Base-by-base conservation (phyloP, 805 yeast species). In the Lipomyces yamadae region DNA sequence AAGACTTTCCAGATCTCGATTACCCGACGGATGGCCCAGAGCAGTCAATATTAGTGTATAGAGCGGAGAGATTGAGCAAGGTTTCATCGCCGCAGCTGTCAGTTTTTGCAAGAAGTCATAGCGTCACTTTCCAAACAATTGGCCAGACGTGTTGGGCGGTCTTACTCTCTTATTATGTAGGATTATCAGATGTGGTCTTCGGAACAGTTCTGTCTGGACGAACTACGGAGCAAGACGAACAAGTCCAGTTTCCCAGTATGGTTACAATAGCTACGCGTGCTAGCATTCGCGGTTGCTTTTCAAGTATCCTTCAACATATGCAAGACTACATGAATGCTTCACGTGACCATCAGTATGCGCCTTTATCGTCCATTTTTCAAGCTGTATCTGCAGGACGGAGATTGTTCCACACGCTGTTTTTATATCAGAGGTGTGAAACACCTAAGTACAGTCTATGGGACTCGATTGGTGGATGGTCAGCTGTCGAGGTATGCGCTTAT, bases 141-240 rank as follows among this genome's bases (percentile, higher is more conserved):
- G 67, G 67, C 2, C 70, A 62, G 42, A 42, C 58, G 13, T 69
- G 65, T 34, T 69, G 66, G 66, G 65, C 63, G 11, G 56, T 63
- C 35, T 37, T 68, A 42, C 64, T 66, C 13, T 70, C 72, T 11
- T 32, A 24, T 11, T 70, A 63, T 33, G 53, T 63, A 30, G 65
- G 64, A 8, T 29, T 29, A 13, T n/a, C 13, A 1, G 71, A 70
- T 29, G 68, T 69, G 10, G 64, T 64, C 7, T 72, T 73, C 39
- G 72, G 72, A n/a, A 64, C 73, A 10, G 72, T 71, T 13, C 32
- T 67, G 7, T 62, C 73, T 15, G 74, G 73, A 11, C 64, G 75
- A 33, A 39, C 32, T 7, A 61, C 67, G 7, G 70, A 63, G 33
- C 64, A 61, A 6, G 72, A 71, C 15, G 66, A 63, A 52, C 37